Evolutionary conservation across 768 basidiomycete species (phyloP), one percentile per base, ranked within the genome.

Genomic region (Cyclocybe cylindracea): DNA sequence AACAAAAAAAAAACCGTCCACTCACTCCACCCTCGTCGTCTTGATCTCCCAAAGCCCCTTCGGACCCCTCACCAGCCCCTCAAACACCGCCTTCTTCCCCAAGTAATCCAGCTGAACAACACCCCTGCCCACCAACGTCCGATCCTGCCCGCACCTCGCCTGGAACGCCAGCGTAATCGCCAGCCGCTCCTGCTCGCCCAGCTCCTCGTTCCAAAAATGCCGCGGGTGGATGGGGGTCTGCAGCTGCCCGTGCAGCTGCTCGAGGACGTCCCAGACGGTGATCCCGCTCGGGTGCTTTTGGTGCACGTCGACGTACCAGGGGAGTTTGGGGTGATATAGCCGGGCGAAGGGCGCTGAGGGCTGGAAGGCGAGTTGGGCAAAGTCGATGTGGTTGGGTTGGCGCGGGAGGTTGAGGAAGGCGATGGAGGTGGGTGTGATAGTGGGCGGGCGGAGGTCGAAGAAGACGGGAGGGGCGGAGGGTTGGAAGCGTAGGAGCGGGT

Each of bases 11-110:
- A 5, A 24, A 24, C 24, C 5, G 24, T 24, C 24, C 24, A 24
- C 24, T 24, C 24, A 31, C 19, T 49, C 37, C 35, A 13, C 36
- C 46, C 51, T 62, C 41, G 66, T 71, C 36, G 82, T 78, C 67
- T 80, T 86, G 62, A 89, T 76, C 66, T 86, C 81, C 82, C 84
- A 87, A 67, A 81, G 72, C 7, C 86, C 86, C 33, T 79, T 75
- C 58, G 72, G 77, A 2, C 78, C 77, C 46, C 77, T 75, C 43
- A 64, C 65, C 51, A 89, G 65, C 6, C 87, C 87, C 49, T 76
- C 69, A 64, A 86, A 78, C 7, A 80, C 60, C 42, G 69, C 65
- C 53, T 76, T 76, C 34, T 73, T 75, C 10, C 80, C 80, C 67
- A 89, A 66, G 58, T 77, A 89, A 67, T 88, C 86, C 4, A 88